A percentile compares a stretch with the other conserved stretches of the same genome.
Conservation (phyloP, 805 yeast genomes). For the Candida succiphila region DNA sequence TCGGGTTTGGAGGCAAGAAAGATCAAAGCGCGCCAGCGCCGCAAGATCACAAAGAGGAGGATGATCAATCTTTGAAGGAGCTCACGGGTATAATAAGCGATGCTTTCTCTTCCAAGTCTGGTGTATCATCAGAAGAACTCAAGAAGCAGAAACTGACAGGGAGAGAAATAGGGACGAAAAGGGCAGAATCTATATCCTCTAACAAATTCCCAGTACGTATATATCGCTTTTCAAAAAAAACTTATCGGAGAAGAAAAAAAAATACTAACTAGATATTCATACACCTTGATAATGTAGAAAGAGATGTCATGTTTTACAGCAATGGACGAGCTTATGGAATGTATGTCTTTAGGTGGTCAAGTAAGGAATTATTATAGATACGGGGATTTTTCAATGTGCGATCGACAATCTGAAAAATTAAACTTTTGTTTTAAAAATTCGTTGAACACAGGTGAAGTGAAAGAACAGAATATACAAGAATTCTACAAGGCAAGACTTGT, state of each 20-base stretch:
- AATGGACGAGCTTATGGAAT: conserved; percentile 75
- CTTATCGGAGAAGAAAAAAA: background rate
- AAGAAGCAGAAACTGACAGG: too few species aligned
- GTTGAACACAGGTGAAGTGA: conserved; percentile 44
- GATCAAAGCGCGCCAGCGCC: too few species aligned
- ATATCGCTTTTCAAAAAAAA: background rate
- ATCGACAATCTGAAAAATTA: conserved; percentile 58
- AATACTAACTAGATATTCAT: conserved; percentile 3
- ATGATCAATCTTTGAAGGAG: background rate
- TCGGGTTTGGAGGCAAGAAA: too few species aligned
- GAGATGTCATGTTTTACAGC: conserved; percentile 69
- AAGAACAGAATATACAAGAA: conserved; percentile 44
- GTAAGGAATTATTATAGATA: conserved; percentile 73
- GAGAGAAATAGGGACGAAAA: conserved; percentile 18
- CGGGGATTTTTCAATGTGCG: conserved; percentile 70
- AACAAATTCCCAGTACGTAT: conserved; percentile 22
- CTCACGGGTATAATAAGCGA: conserved; percentile 7
- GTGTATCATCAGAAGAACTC: conserved; percentile 2
- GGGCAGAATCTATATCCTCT: conserved; percentile 17
- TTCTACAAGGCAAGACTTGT: conserved; percentile 59
- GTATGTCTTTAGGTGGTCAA: conserved; percentile 90
- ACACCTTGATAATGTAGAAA: conserved; percentile 8
- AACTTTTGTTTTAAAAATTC: conserved; percentile 66
- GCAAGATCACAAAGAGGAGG: too few species aligned
- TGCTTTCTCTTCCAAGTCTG: conserved; percentile 14